Conservation (phyloP, 2,329 filamentous ascomycete species). For the Fusarium brevicatenulatum region DNA sequence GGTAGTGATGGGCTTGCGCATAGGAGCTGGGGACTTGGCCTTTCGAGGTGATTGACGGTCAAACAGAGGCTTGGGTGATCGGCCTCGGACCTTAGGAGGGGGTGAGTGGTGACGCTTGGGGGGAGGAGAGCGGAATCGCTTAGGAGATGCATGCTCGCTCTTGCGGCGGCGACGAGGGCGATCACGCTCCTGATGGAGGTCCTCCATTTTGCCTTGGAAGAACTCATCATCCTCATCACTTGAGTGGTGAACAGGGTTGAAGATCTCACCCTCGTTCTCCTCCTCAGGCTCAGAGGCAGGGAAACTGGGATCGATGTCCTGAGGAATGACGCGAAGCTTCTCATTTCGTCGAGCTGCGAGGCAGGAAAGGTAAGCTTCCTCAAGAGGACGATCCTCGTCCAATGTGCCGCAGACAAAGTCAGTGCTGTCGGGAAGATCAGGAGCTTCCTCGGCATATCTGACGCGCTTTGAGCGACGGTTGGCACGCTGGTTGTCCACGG, state of each 20-base stretch:
- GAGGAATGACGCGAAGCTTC: conserved; percentile 86
- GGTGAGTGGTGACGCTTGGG: conserved; percentile 51
- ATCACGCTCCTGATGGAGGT: conserved; percentile 68
- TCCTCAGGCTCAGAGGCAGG: conserved; percentile 93
- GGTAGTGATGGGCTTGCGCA: conserved; percentile 59
- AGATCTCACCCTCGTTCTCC: conserved; percentile 78
- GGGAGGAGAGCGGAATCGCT: conserved; percentile 57
- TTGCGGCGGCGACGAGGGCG: conserved; percentile 60
- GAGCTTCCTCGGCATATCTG: conserved; percentile 62
- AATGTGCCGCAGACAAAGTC: conserved; percentile 99
- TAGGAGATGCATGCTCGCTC: conserved; percentile 59
- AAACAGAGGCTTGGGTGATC: conserved; percentile 66
- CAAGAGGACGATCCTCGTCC: conserved; percentile 93
- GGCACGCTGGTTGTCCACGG: conserved; percentile 52
- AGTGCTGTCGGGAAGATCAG: conserved; percentile 93
- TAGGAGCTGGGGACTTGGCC: conserved; percentile 77
- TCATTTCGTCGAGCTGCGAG: conserved; percentile 82
- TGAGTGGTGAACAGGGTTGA: conserved; percentile 65
- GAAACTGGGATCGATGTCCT: conserved; percentile 97
- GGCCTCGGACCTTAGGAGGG: conserved; percentile 58
- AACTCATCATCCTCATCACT: conserved; percentile 75
- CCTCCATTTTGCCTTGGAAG: conserved; percentile 78
- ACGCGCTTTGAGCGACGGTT: conserved; percentile 46
- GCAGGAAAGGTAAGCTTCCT: conserved; percentile 90
- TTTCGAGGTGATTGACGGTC: conserved; percentile 76